Base-by-base conservation (phyloP, 352 stramenopile species). In the Phytophthora aleatoria region DNA sequence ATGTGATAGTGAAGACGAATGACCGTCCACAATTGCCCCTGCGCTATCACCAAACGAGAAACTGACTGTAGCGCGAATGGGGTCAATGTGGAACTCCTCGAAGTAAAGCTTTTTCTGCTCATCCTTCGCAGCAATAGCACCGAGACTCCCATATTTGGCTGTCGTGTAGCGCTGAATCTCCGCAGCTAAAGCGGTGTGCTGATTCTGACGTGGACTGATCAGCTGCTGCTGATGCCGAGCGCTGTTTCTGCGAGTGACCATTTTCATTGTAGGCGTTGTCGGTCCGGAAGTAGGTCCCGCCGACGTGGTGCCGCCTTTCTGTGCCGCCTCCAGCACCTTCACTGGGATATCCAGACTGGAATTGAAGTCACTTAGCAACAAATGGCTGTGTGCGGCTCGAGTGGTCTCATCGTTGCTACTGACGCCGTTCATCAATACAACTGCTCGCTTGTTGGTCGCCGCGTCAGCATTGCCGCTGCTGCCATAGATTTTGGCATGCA, bases 61-160 rank as follows among this genome's bases (percentile, higher is more conserved):
- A 54, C 88, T 96, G 42, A 96, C 79, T 1, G 83, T 94, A 28
- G 85, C 86, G 33, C 81, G 73, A 49, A 96, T 96, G 12, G 84
- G 75, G 31, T 91, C 81, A 58, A 96, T 92, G 50, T 90, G 74
- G 53, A 96, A 95, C 65, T 95, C 87, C 78, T 96, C 89, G 39
- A 96, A 95, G 66, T 96, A 96, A 9, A 96, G 64, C 53, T 96
- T 96, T 48, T 90, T 94, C 15, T 82, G 71, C 49, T 91, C 82
- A 9, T 84, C 72, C 30, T 83, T 88, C 3, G 66, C 76, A 57
- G 26, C 66, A 48, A 84, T 77, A 5, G 47, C 67, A 57, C 67
- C 42, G 13, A 76, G 31, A 47, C 15, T 74, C 38, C 73, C 73
- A 50, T 79, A 64, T 58, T 68, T 68, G 16, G 57, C 50, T 44